Evolutionary conservation across 805 yeast species (phyloP), one percentile per base, ranked within the genome.

Genomic region (Wickerhamomyces bovis): DNA sequence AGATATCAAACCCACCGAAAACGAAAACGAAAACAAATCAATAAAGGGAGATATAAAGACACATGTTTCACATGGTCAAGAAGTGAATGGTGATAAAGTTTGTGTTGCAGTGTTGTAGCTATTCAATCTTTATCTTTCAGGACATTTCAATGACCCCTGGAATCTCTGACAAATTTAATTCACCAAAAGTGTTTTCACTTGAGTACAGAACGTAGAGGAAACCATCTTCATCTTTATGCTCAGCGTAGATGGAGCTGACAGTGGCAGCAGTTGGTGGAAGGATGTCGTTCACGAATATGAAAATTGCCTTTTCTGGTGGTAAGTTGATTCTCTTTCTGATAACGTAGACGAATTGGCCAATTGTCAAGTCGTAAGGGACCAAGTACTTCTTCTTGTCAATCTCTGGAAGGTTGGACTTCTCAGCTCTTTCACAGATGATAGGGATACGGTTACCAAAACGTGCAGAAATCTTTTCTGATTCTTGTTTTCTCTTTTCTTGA

Each of bases 231-330:
- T 94, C 99, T 71, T 89, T 89, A 69, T 94, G 96, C 67, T 94
- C 97, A 61, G 90, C 95, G 64, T 94, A 94, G 53, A 94, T 85
- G 21, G 94, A 78, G 58, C 95, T 85, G 94, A 94, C 89, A 56
- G 94, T 77, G 16, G 98, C 96, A 19, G 98, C 97, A 3, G 99
- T 94, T 41, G 98, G 98, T 11, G 99, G 99, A 57, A 94, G 77
- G 47, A 94, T 89, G 66, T 94, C 99, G 64, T 94, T 92, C 53
- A 94, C 96, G 66, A 94, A 94, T 55, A 94, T 89, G 69, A 94
- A 94, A 54, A 94, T 92, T 39, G 99, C 99, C 82, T 92, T 90
- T 68, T 94, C 99, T 25, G 96, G 86, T 42, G 97, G 96, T 53
- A 94, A 77, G 73, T 86, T 86, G 67, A 94, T 90, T 67, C 99